phyloP scores from a whole-genome alignment of 345 rosid genomes.

The Nephelium lappaceum region DNA sequence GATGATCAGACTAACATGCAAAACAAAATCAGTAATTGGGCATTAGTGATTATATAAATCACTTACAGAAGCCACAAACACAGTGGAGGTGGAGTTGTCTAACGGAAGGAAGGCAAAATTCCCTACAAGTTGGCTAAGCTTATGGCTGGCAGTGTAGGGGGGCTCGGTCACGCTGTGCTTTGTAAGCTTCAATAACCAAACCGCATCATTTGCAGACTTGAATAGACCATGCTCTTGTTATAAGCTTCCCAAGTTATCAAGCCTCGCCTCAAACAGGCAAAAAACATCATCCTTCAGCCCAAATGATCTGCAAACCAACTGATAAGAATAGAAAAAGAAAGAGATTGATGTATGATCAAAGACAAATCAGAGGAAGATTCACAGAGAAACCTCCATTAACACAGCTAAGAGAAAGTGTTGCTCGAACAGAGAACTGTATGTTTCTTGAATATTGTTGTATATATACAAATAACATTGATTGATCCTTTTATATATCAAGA shows the following conservation, averaged over 20 bases:
- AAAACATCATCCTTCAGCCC: slow-evolving; percentile 92
- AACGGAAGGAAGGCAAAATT: slow-evolving; percentile 84
- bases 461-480: too few relatives aligned
- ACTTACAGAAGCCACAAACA: slow-evolving; percentile 75
- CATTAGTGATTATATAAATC: not conserved
- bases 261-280: slow-evolving; percentile 89
- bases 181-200: slow-evolving; percentile 93
- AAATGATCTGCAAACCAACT: slow-evolving; percentile 59
- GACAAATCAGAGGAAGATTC: too few relatives aligned
- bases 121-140: slow-evolving; percentile 86
- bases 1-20: too few relatives aligned
- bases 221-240: slow-evolving; percentile 90
- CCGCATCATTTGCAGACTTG: slow-evolving; percentile 81
- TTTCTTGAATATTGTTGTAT: too few relatives aligned
- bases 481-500: too few relatives aligned
- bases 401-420: too few relatives aligned
- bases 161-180: slow-evolving; percentile 98
- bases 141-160: slow-evolving; percentile 91
- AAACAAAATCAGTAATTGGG: too few relatives aligned
- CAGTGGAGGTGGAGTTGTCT: slow-evolving; percentile 78
- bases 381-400: too few relatives aligned
- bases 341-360: too few relatives aligned
- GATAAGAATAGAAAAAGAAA: too few relatives aligned
- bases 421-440: too few relatives aligned
- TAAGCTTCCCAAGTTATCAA: slow-evolving; percentile 89